These are phyloP conservation scores for Cerioporus squamosus DNA, from an alignment of 1,284 basidiomycete species.

Conservation along the genomic window DNA sequence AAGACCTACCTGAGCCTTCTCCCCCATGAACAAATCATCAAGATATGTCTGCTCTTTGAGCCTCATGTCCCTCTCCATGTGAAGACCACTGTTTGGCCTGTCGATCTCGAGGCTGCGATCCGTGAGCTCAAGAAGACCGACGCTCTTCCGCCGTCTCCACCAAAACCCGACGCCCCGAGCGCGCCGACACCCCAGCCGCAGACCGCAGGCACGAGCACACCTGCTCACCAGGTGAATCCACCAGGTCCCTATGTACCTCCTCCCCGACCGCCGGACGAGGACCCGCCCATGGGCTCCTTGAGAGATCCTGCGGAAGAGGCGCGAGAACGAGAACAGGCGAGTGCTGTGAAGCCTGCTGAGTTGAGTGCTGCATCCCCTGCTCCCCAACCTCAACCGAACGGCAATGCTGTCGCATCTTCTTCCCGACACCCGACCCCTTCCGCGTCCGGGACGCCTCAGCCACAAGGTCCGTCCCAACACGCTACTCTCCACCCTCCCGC, in stretches of 20 bases:
- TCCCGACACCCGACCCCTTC: conserved; percentile 20
- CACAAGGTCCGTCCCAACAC: conserved; percentile 14
- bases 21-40: conserved; percentile 69
- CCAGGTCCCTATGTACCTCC: conserved; percentile 20
- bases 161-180: not conserved
- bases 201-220: conserved; percentile 4
- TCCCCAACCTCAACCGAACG: conserved; percentile 19
- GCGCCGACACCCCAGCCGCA: not conserved
- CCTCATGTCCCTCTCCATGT: conserved; percentile 63
- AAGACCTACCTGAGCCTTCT: conserved; percentile 69
- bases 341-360: conserved; percentile 6
- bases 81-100: conserved; percentile 68
- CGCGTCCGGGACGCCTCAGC: conserved; percentile 13
- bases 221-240: conserved; percentile 30
- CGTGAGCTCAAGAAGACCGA: conserved; percentile 49
- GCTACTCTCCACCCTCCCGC: conserved; percentile 19
- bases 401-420: not conserved
- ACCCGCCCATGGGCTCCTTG: conserved; percentile 31
- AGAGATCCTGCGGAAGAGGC: conserved; percentile 21
- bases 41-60: conserved; percentile 75
- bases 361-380: conserved; percentile 7
- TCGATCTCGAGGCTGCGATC: conserved; percentile 66
- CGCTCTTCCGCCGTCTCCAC: conserved; percentile 16
- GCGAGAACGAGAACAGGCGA: conserved; percentile 10
- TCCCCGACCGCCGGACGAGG: conserved; percentile 5